Base-by-base conservation (phyloP, 495 filamentous ascomycete genomes). In the Penicillium bialowiezense region DNA sequence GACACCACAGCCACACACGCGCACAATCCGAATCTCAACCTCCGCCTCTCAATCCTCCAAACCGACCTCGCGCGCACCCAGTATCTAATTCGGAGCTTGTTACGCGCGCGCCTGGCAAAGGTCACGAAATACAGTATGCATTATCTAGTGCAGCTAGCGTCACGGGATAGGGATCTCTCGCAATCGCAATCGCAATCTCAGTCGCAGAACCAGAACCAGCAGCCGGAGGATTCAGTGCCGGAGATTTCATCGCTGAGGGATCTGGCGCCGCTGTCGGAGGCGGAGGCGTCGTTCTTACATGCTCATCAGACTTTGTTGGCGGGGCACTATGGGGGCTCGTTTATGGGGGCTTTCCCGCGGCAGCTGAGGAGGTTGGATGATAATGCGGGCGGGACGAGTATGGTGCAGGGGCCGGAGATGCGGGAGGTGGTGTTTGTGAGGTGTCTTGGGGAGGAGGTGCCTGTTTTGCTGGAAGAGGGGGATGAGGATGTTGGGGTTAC, bases 41-140 rank as follows among this genome's bases (percentile, higher is more conserved):
- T 98, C 64, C 81, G 79, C 53, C 85, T 97, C 55, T 95, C 97
- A 38, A 86, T 98, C 52, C 83, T 97, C 47, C 93, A 98, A 74
- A 97, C 95, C 20, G 93, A 98, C 74, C 83, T 97, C 41, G 88
- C 96, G 66, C 76, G 93, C 32, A 92, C 86, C 67, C 95, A 95
- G 73, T 97, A 87, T 62, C 75, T 97, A 29, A 76, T 97, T 29
- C 83, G 93, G 48, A 86, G 84, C n/a, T 85, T 89, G 51, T 75
- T 97, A 34, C 80, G 93, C 39, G 81, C 86, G n/a, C 77, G 93
- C 23, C 83, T 98, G 33, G 78, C 89, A 15, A 98, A 98, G 64
- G 62, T 78, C 47, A 68, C 73, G 36, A 67, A 65, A 50, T 57
- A 71, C 56, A 67, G 65, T 60, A 72, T 70, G 65, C 62, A 72